These are phyloP conservation scores for Colletotrichum liaoningense DNA, from an alignment of 2,329 filamentous ascomycete species.

Conservation along the genomic window DNA sequence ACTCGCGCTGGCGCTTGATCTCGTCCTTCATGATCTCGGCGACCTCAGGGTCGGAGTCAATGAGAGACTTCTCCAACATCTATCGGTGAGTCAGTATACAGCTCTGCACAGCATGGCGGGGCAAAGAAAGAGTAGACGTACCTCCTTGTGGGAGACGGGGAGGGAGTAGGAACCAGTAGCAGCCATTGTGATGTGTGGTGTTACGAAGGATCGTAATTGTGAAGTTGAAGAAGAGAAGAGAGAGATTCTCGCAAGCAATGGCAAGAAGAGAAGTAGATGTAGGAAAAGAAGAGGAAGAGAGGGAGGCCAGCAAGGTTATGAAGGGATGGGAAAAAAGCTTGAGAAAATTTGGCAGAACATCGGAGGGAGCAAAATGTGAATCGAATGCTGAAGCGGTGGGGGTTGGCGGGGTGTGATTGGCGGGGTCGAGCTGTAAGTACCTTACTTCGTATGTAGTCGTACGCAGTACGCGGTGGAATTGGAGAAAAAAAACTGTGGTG, in stretches of 20 bases:
- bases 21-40: conserved; percentile 97
- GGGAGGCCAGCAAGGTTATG: conserved; percentile 18
- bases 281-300: conserved; percentile 10
- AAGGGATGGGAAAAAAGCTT: conserved; percentile 34
- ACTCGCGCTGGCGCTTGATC: conserved; percentile 97
- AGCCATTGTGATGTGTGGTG: conserved; percentile 49
- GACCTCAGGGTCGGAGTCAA: conserved; percentile 93
- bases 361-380: conserved; percentile 31
- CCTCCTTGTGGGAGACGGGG: conserved; percentile 66
- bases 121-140: conserved; percentile 43
- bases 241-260: conserved; percentile 30
- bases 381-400: conserved; percentile 32
- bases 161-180: conserved; percentile 61
- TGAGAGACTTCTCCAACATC: conserved; percentile 96
- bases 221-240: conserved; percentile 7
- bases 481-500: not conserved
- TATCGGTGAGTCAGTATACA: conserved; percentile 56
- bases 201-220: conserved; percentile 7
- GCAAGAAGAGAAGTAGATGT: conserved; percentile 26
- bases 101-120: conserved; percentile 34
- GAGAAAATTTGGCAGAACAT: conserved; percentile 27
- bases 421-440: conserved; percentile 29
- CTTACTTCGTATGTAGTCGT: no score
- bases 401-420: conserved; percentile 37
- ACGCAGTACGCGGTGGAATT: not conserved